phyloP scores from a whole-genome alignment of 495 filamentous ascomycete species.

The Trichoderma reesei region DNA sequence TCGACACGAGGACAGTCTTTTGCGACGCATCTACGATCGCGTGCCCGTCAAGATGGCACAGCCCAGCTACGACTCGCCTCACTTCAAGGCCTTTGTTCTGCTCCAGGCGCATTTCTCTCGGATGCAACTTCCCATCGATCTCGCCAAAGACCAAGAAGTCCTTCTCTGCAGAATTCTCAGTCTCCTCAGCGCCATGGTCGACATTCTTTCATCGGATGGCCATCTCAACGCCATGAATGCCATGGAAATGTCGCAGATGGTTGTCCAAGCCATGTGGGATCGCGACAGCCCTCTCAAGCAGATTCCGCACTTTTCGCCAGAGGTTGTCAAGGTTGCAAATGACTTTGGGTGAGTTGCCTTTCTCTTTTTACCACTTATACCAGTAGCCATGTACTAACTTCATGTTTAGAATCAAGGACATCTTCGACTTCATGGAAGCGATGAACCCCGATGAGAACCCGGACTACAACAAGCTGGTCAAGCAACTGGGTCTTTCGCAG shows the following conservation, averaged over 20 bases:
- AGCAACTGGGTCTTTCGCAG: slow-evolving; percentile 67
- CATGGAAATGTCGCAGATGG: slow-evolving; percentile 99
- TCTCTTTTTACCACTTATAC: neutral
- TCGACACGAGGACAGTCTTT: slow-evolving; percentile 79
- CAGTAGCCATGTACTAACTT: slow-evolving; percentile 26
- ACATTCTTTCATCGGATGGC: slow-evolving; percentile 91
- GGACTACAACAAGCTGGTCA: slow-evolving; percentile 63
- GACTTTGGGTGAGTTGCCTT: slow-evolving; percentile 55
- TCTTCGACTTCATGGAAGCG: slow-evolving; percentile 96
- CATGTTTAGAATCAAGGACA: slow-evolving; percentile 62
- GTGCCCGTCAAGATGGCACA: slow-evolving; percentile 90
- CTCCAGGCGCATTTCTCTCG: slow-evolving; percentile 96
- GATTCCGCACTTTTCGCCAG: slow-evolving; percentile 85
- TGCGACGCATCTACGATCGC: slow-evolving; percentile 88
- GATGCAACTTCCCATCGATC: slow-evolving; percentile 89
- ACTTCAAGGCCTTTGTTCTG: slow-evolving; percentile 96
- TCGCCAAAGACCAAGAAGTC: slow-evolving; percentile 93
- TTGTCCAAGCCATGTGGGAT: slow-evolving; percentile 98
- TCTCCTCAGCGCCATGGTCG: slow-evolving; percentile 82
- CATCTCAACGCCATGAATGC: slow-evolving; percentile 95
- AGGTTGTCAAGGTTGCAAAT: slow-evolving; percentile 74
- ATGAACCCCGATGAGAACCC: slow-evolving; percentile 92
- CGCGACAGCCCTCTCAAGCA: slow-evolving; percentile 94
- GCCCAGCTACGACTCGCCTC: slow-evolving; percentile 78
- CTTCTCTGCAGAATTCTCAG: slow-evolving; percentile 79